Base-by-base conservation (phyloP, 306 rosid species). In the Sophora flavescens region DNA sequence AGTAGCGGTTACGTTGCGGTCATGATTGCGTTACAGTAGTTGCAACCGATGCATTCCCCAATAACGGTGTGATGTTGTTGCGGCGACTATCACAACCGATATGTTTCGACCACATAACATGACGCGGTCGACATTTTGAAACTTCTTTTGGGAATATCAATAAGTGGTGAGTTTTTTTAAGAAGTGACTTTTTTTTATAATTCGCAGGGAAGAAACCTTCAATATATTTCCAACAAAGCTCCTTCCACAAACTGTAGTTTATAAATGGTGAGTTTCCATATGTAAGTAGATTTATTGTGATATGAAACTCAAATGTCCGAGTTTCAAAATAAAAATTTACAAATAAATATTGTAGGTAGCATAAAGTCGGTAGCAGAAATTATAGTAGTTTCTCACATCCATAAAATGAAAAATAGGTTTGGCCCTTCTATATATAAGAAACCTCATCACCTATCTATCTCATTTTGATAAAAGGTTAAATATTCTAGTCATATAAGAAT, bases 201-300 rank as follows among this genome's bases (percentile, higher is more conserved):
- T 42, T 78, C 56, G 56, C 94, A 95, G 98, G 99, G 98, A 95
- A 79, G 98, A 95, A 87, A 91, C 99, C 83, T 95, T 95, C 86
- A 79, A 91, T 82, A 32, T 84, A 68, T 95, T 95, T 81, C 87
- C 91, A 15, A 11, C 77, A 62, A 89, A 86, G 80, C 98, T 95
- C 80, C 84, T 88, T 84, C 97, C 97, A 4, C 59, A 66, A 89
- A 95, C 99, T 26, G 63, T 95, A 41, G 98, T 95, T 66, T 97
- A 92, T 77, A 91, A 95, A 83, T 95, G 99, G 99, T 95, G 78
- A 67, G 85, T 76, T 89, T 81, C 15, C 72, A 51, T 77, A 58
- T 73, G 69, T 35, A 50, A 64, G 15, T 52, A 58, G 62, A 44
- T 76, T 71, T 64, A 74, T 70, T 14, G 48, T 16, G 62, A 54